Base-by-base conservation (phyloP, 148 eudicot species). In the Chenopodium berlandieri region DNA sequence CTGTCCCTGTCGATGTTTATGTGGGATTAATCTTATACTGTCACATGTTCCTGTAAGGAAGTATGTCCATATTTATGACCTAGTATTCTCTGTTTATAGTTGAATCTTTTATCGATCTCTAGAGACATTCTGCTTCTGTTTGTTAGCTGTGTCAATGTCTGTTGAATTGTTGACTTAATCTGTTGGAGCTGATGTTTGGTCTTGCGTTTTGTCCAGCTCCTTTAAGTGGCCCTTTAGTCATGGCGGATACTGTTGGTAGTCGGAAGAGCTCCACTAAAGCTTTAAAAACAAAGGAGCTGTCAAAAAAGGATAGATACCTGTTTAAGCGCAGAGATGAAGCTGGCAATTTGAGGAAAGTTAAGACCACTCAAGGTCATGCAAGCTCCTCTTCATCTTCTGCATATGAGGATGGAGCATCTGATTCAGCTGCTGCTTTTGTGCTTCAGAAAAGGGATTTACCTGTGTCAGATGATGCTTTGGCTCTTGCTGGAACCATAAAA, bases 301-400 rank as follows among this genome's bases (percentile, higher is more conserved):
- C 86, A 19, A 89, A 89, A 83, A 92, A 87, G 68, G 97, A 93
- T 79, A 86, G 78, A 79, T 93, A 95, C 86, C 92, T 91, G 77
- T 91, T 93, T 48, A 91, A 93, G 82, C 86, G 91, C 77, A 87
- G 98, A 82, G 98, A 92, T 77, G 96, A 91, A 79, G 78, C 82
- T 34, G 37, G 47, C 58, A 86, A 82, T 52, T 34, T 66, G 67
- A 88, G 84, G 71, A 74, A 76, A 19, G 71, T 75, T 60, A 82
- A 88, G 80, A 74, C 60, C 9, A 62, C 77, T 58, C 80, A 37
- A 71, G 88, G 83, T 34, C 86, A 79, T 67, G 40, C 74, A 34
- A 85, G 71, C 81, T 76, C 87, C 50, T 78, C 89, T 81, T 44
- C 77, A 60, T 83, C 86, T 71, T 88, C 89, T 58, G 85, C 87